Base-by-base conservation (phyloP, 2,329 filamentous ascomycete genomes). In the Zasmidium angulare region DNA sequence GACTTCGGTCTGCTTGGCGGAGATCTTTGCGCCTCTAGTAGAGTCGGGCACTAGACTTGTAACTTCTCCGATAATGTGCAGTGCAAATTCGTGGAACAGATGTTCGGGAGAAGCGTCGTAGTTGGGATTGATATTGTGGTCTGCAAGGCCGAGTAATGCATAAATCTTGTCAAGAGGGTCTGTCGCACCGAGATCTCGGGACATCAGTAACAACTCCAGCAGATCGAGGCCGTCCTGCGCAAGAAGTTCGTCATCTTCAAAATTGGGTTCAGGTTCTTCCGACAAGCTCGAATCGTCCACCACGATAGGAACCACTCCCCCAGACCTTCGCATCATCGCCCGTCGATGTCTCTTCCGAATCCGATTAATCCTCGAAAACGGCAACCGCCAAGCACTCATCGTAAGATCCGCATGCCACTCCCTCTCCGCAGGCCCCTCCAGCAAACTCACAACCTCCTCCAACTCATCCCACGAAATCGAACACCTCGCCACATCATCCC, bases 161-260 rank as follows among this genome's bases (percentile, higher is more conserved):
- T 70, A 71, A 12, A 71, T 62, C 51, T 71, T 69, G 53, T 71
- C 68, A 22, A 68, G 54, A 20, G 69, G 68, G 57, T 70, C 69
- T 12, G 66, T 68, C 1, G 69, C 68, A 19, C 64, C 66, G 10
- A 71, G 58, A 46, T 67, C 61, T 29, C 69, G 63, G 7, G 69
- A 71, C 63, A 72, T 69, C 9, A 72, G 57, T 9, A 72, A 62
- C 2, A 72, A 60, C 21, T 72, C 69, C 10, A 72, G 62, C 7
- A 72, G 61, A 36, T 71, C 68, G 4, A 68, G 63, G 19, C 59
- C 40, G n/a, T 66, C n/a, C 24, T 36, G 50, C 14, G 9, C 12
- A 19, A 9, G 17, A n/a, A 26, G 11, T 1, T 21, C 31, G 12
- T 46, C 11, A 1, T 47, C 40, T 24, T 43, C 10, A 10, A 49